Base-by-base conservation (phyloP, 768 basidiomycete genomes). In the Dendrothele bispora region DNA sequence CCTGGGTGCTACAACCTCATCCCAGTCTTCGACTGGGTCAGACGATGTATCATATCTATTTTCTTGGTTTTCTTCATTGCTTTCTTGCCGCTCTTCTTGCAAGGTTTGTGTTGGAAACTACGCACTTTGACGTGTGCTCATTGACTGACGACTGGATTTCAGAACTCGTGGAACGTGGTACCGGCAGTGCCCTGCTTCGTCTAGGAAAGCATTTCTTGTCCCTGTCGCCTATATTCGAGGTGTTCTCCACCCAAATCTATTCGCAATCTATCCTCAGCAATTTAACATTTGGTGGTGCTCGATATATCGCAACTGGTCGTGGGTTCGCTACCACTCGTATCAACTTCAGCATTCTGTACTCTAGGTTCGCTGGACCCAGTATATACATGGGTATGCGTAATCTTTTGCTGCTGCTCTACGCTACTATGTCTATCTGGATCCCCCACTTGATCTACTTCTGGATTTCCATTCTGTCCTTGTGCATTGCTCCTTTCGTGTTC, bases 11-110 rank as follows among this genome's bases (percentile, higher is more conserved):
- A 98, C 72, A 94, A 95, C 67, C 83, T 98, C 42, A 84, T 88
- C 46, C 95, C 95, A 18, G 94, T 98, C 42, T 98, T 95, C 66
- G 88, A 92, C 60, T 99, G 97, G 97, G 94, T 98, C 65, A 86
- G 88, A 65, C 91, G 94, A 48, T 97, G 91, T 66, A 92, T 99
- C 62, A 70, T 95, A 54, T 95, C 94, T 46, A 98, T 99, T 59
- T 98, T 98, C 81, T 79, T 99, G 75, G 95, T 99, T 55, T 98
- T 99, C 79, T 86, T 94, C 76, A 93, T 98, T 56, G 91, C 95
- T 30, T 98, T 98, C 78, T 77, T 98, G 65, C 95, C 95, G 4
- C 73, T 98, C 49, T 98, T 97, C 78, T 75, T 98, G 56, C 92
- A 95, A 86, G 93, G 92, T 93, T 59, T 36, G 78, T 65, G 10